Evolutionary conservation across 495 filamentous ascomycete genomes (phyloP), one percentile per base, ranked within the genome.

Genomic region (Talaromyces proteolyticus): DNA sequence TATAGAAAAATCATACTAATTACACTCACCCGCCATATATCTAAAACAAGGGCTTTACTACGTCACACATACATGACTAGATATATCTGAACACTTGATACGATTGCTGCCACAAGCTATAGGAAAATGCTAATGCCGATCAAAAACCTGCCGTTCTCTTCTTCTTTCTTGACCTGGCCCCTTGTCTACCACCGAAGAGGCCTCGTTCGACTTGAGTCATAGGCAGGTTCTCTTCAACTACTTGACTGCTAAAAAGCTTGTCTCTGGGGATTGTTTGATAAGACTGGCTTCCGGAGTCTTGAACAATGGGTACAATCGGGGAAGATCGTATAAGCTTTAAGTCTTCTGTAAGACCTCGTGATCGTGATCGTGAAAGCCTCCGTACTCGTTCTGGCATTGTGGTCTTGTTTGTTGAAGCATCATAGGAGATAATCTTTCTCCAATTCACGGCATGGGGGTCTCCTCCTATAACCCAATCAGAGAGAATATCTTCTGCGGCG

Each of bases 131-230:
- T n/a, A n/a, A n/a, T n/a, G n/a, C n/a, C n/a, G 12, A 42, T 55
- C 64, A 74, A 50, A 76, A 76, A 16, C 73, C 73, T 38, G 62
- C 68, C 26, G 65, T 65, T 44, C 67, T 55, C 57, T 67, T 66
- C 58, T 73, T 70, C 50, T 68, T 72, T 44, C 60, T 72, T 20
- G 49, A 24, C 51, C 70, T 70, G 10, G 60, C 29, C 38, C 55
- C 53, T 47, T 66, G 59, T 22, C 71, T 63, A 44, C 67, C 53
- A 21, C 70, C 68, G 44, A 70, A 72, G 17, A 51, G 47, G 4
- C 73, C 74, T 23, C 67, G 65, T 43, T 77, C 69, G 18, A 61
- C 55, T 52, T 75, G 71, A n/a, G 66, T 75, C 69, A 68, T 69
- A n/a, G 58, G 65, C 26, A 60, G 52, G 14, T 59, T 61, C 11